Evolutionary conservation across 495 filamentous ascomycete species (phyloP), one percentile per base, ranked within the genome.

Genomic region (Acidiella bohemica): DNA sequence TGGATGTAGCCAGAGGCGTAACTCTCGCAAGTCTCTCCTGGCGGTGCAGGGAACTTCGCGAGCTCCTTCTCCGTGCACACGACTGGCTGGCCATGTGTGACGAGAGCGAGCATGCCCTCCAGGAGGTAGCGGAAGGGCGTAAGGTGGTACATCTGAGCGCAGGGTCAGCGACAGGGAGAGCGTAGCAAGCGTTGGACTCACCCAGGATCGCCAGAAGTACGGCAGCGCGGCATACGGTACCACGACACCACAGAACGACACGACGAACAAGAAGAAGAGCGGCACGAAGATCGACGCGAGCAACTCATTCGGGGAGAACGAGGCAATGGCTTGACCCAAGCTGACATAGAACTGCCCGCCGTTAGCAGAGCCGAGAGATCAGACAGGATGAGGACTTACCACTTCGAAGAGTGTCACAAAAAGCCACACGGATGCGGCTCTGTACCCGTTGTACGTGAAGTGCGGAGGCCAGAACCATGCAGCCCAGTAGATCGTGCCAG

Each of bases 281-380:
- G 71, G 53, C 19, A 60, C 41, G 27, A 60, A 67, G 1, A 87
- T 53, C 7, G 72, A 76, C 12, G 80, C 79, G 25, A 85, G 67
- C 4, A 83, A 65, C 26, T 80, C 73, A 54, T 83, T 84, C 0
- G 81, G 80, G 9, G 73, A 64, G 45, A 84, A 68, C 0, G 82
- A 66, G 0, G 83, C 83, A 32, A 90, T 83, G 46, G 76, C 74
- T 57, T 85, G 80, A 1, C 79, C 79, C 44, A 87, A 76, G 18
- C 73, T 67, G 36, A 83, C 64, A 48, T 83, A 85, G 59, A 71
- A 81, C 47, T 22, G 6, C 11, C 4, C 11, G 4, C 5, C 13
- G 32, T 36, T 13, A 36, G 32, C 5, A 36, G 13, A 6, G 18
- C 17, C 5, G 17, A 6, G 9, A 36, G 11, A 5, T 27, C 12